Base-by-base conservation (phyloP, 805 yeast genomes). In the Cyberlindnera xylosilytica region DNA sequence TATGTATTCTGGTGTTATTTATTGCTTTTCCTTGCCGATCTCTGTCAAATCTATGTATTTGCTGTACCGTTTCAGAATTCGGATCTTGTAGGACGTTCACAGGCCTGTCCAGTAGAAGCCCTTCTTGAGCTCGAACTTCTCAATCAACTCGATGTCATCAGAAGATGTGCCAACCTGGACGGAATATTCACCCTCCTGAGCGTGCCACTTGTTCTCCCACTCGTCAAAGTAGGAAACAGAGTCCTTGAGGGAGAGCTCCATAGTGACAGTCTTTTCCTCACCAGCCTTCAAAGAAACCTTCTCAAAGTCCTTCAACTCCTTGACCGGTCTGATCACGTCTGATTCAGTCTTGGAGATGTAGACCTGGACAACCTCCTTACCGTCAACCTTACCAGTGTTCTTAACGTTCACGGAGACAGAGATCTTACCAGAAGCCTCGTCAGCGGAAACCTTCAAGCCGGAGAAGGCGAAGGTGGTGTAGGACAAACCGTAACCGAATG, bases 401-500 rank as follows among this genome's bases (percentile, higher is more conserved):
- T 62, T 61, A 16, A 79, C 73, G 13, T 58, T 54, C 29, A 74
- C 72, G 4, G 64, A 44, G 4, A 65, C 72, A 1, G 30, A 13
- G 23, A 61, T 33, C 27, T 41, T 42, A 16, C 51, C 58, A 18
- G 49, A 42, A 22, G 63, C 60, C 8, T 58, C 66, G 12, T 54
- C 60, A 18, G 49, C 53, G 6, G 49, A 39, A 6, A 68, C 69
- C 19, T 48, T 43, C 56, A 76, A 61, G 45, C 71, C 60, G 6
- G 61, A 42, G 46, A 74, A 57, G 24, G 58, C 63, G 52, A 79
- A 81, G 0, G 68, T 50, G 17, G 84, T 73, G 63, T 79, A 81
- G 2, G 86, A 79, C 47, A 79, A 67, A 37, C 86, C 86, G 51
- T 60, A 69, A 4, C 86, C 86, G 59, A 81, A 81, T 33, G 84